Evolutionary conservation across 2,329 filamentous ascomycete genomes (phyloP), one percentile per base, ranked within the genome.

Genomic region (Grosmannia penicillata): DNA sequence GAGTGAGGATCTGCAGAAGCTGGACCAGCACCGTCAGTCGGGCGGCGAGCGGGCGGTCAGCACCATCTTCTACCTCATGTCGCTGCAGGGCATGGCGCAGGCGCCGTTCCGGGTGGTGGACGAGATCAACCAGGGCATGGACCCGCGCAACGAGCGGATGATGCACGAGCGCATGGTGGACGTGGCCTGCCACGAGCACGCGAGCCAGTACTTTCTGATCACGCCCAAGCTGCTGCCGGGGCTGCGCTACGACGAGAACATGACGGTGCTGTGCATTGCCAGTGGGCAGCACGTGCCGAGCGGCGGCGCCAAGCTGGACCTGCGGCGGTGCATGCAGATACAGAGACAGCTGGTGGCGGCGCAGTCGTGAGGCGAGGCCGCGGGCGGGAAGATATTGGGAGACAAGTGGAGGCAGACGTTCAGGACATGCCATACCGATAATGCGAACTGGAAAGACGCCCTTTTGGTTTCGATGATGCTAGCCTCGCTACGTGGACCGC

Each of bases 71-170:
- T 98, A 93, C 62, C 83, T 98, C 40, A 96, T 98, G 87, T 85
- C 91, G 6, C 72, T 98, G 21, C 91, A 98, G 57, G 83, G 83
- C 36, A 78, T 98, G 51, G 89, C 91, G 14, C 82, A 86, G 51
- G 86, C 87, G 4, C 91, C 91, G 1, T 98, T 98, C 72, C 85
- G 91, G 37, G 89, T 98, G 36, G 91, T 98, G 42, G 91, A 98
- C 59, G 91, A 98, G 63, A 98, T 98, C 68, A 98, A 98, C 55
- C 91, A 98, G 61, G 91, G 91, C 48, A 98, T 98, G 91, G 91
- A 98, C 57, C 91, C 89, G 31, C 79, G 91, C 51, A 98, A 98
- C 59, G 91, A 98, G 61, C 82, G 91, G 49, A 93, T 95, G 75
- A 87, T 98, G 14, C 91, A 98, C 61, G 85, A 89, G 55, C 83